These are phyloP conservation scores for Populus euphratica DNA, from an alignment of 345 rosid genomes.

Conservation along the genomic window DNA sequence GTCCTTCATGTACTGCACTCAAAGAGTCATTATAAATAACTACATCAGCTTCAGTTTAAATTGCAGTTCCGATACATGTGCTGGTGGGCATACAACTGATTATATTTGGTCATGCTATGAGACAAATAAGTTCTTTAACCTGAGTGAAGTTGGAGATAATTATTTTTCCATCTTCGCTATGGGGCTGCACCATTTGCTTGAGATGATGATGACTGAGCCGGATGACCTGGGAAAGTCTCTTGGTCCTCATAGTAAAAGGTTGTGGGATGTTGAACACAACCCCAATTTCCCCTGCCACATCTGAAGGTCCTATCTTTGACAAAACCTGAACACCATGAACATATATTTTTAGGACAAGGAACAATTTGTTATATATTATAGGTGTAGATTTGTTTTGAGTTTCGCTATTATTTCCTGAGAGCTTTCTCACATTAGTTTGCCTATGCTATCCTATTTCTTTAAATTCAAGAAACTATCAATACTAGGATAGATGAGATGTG, in stretches of 20 bases:
- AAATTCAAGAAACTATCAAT: background rate
- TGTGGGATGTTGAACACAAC: conserved; percentile 90
- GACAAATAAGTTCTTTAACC: conserved; percentile 29
- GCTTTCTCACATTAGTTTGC: background rate
- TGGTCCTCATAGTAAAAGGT: conserved; percentile 71
- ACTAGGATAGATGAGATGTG: background rate
- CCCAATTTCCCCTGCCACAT: conserved; percentile 87
- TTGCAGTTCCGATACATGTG: background rate
- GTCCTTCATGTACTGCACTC: conserved; percentile 54
- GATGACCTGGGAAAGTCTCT: conserved; percentile 82
- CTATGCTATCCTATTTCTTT: background rate
- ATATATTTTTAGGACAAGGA: background rate
- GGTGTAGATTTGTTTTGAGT: background rate
- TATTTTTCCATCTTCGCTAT: conserved; percentile 57
- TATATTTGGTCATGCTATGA: background rate
- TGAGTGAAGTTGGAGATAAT: conserved; percentile 58
- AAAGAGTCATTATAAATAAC: conserved; percentile 8
- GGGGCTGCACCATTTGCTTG: conserved; percentile 71
- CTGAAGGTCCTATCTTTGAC: conserved; percentile 61
- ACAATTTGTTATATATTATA: background rate
- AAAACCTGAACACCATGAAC: conserved; percentile 41
- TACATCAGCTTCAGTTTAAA: background rate
- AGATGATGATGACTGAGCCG: conserved; percentile 72
- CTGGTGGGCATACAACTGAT: background rate
- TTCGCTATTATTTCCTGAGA: background rate